Base-by-base conservation (phyloP, 208 protist genomes). In the Giardia muris region DNA sequence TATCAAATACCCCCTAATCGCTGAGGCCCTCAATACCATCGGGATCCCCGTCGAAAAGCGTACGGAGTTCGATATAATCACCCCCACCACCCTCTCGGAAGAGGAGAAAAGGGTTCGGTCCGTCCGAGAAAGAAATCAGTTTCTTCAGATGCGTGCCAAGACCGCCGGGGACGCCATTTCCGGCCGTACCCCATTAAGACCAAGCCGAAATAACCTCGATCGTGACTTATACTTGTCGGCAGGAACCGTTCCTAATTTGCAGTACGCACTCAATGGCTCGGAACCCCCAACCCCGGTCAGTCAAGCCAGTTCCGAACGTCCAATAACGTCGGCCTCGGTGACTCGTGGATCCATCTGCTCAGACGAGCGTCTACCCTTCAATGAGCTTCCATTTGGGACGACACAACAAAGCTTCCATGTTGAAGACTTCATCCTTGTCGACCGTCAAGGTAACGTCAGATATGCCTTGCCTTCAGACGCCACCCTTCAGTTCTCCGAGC, bases 31-130 rank as follows among this genome's bases (percentile, higher is more conserved):
- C 4, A 10, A 89, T 43, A 46, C 42, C 4, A 89, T 89, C 19
- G 86, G 86, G 3, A 89, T 89, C 30, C 57, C 57, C 30, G 57
- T 76, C 30, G 57, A 76, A 76, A 76, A 76, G 57, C 57, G 57
- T 76, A 76, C 10, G 10, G 57, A 76, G 57, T 30, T 76, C 19
- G 57, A 76, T 30, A 76, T 76, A 39, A 76, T 76, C 19, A 30
- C 30, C 57, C 57, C 57, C 10, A 76, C 57, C 19, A 76, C 30
- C 57, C 10, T 76, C 19, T 39, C 57, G 30, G 57, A 76, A 30
- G 57, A 76, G 10, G 57, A 76, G 30, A 76, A 76, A 30, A 76
- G 57, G 30, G 57, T 30, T 39, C 10, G 30, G 57, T 76, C 57
- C 30, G 30, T 76, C 30, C 10, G 30, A 76, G 57, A 76, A 76